These are phyloP conservation scores for Rhodomyrtus psidioides DNA, from an alignment of 441 rosid genomes.

Conservation along the genomic window DNA sequence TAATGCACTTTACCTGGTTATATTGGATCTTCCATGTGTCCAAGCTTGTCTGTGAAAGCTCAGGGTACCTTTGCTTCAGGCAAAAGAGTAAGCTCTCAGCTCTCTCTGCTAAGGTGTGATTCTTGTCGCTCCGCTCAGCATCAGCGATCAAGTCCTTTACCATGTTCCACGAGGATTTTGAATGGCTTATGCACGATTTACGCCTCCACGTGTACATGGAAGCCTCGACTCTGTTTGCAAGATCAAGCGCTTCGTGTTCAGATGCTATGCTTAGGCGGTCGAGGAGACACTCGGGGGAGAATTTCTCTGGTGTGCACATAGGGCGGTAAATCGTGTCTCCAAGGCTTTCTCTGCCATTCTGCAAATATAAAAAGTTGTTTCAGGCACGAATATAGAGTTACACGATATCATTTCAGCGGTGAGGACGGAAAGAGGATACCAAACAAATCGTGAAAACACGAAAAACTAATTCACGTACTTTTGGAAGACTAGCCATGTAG, in stretches of 20 bases:
- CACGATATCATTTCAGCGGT: neutral
- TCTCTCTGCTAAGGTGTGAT: constrained; percentile 47
- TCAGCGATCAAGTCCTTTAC: constrained; percentile 52
- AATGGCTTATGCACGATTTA: constrained; percentile 46
- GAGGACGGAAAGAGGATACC: neutral
- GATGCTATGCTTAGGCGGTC: constrained; percentile 42
- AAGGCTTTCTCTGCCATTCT: constrained; percentile 55
- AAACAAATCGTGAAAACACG: neutral
- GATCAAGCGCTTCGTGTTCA: constrained; percentile 62
- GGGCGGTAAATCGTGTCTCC: constrained; percentile 56
- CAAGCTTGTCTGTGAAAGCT: constrained; percentile 58
- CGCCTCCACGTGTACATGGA: constrained; percentile 74
- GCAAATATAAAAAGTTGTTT: neutral
- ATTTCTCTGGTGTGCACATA: constrained; percentile 34
- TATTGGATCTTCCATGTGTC: constrained; percentile 69
- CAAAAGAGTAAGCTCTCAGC: constrained; percentile 52
- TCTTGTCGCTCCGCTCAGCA: constrained; percentile 52
- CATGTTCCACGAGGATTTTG: constrained; percentile 60
- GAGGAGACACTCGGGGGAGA: constrained; percentile 52
- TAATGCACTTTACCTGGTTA: constrained; percentile 33
- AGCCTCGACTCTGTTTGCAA: constrained; percentile 56
- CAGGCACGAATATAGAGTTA: neutral
- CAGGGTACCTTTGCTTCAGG: constrained; percentile 63
- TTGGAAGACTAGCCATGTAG: constrained; percentile 52
- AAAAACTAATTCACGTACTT: constrained; percentile 23